Percentiles rank a stretch among this genome's conserved stretches.
Conservation (phyloP, 2,329 filamentous ascomycete species). For the Mollisia scopiformis region DNA sequence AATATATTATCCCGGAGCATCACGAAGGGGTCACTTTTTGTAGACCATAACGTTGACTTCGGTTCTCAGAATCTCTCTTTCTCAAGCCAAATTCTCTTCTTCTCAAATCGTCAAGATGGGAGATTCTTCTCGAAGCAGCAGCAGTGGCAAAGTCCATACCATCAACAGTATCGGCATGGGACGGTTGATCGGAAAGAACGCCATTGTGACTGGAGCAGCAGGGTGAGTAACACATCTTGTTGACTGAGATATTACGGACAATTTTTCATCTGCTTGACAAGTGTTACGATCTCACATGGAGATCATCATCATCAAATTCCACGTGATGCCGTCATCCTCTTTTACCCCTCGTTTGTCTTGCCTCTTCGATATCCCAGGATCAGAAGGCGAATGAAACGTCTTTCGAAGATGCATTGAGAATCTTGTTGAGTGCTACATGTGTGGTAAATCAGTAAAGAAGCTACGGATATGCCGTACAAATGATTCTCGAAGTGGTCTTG, state of each 20-base stretch:
- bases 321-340: background rate
- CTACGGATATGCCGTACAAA: too few relatives aligned
- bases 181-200: conserved; percentile 40
- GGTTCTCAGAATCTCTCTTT: conserved; percentile 1
- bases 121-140: conserved; percentile 21
- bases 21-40: background rate
- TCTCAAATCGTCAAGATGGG: conserved; percentile 18
- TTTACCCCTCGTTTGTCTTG: too few relatives aligned
- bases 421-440: too few relatives aligned
- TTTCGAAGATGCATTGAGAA: too few relatives aligned
- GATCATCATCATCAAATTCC: background rate
- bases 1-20: conserved; percentile 1
- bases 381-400: too few relatives aligned
- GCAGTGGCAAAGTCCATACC: conserved; percentile 27
- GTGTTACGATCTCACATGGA: background rate
- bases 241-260: too few relatives aligned
- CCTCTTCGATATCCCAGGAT: too few relatives aligned
- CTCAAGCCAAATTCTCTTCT: background rate
- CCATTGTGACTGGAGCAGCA: conserved; percentile 68
- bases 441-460: too few relatives aligned
- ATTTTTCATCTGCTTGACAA: background rate
- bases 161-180: conserved; percentile 41
- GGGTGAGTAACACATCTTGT: conserved; percentile 63
- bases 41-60: background rate
- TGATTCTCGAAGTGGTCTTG: too few relatives aligned